Conservation (phyloP, 2,329 filamentous ascomycete genomes). For the Aspergillus sp. region DNA sequence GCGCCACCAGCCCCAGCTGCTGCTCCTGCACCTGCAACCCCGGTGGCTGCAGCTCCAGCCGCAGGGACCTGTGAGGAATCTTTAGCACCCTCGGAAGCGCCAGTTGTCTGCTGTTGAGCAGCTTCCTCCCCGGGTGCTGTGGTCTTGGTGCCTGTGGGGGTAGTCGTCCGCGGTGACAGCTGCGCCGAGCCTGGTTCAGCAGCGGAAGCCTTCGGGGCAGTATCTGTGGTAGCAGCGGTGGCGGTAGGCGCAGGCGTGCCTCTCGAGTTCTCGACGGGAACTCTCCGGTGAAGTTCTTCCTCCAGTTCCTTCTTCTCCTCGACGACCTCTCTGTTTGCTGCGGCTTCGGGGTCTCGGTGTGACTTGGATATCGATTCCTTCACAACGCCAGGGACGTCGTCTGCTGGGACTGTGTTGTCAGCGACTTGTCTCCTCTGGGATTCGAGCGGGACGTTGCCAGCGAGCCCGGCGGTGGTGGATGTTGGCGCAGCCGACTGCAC, state of each 20-base stretch:
- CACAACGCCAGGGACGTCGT: slow-evolving; percentile 45
- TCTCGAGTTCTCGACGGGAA: slow-evolving; percentile 35
- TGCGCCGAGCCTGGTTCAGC: slow-evolving; percentile 17
- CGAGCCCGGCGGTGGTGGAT: slow-evolving; percentile 47
- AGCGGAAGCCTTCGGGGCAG: slow-evolving; percentile 33
- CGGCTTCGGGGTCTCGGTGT: slow-evolving; percentile 67
- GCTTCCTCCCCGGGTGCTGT: neutral
- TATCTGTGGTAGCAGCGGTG: slow-evolving; percentile 39
- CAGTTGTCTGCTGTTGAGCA: neutral
- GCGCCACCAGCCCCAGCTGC: neutral
- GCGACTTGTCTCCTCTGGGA: slow-evolving; percentile 26
- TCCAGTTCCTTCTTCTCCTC: slow-evolving; percentile 74
- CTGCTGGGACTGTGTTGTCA: slow-evolving; percentile 20
- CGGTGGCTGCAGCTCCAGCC: neutral
- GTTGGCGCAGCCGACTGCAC: slow-evolving; percentile 53
- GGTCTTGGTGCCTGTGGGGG: slow-evolving; percentile 4
- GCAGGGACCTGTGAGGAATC: neutral
- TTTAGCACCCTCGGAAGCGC: neutral
- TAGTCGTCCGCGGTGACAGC: slow-evolving; percentile 19
- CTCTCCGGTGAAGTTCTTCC: slow-evolving; percentile 64
- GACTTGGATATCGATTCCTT: slow-evolving; percentile 50
- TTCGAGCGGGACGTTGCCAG: slow-evolving; percentile 46
- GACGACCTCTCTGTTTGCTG: slow-evolving; percentile 66
- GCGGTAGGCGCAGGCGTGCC: slow-evolving; percentile 42
- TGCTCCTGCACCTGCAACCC: neutral